phyloP scores from a whole-genome alignment of 768 basidiomycete species.

The Leccinum imitatum region DNA sequence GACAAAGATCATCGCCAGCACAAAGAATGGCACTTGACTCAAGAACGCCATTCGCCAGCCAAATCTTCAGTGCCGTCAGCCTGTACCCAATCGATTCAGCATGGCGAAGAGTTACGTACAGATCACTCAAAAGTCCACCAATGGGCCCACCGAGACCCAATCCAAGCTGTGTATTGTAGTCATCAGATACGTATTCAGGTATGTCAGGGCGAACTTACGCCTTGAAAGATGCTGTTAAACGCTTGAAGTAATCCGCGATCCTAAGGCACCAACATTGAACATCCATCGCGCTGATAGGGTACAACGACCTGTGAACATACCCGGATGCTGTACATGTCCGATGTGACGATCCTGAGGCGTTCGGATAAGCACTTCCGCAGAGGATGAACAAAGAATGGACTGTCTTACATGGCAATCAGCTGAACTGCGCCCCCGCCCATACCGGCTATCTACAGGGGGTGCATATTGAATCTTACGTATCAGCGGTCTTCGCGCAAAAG shows the following conservation, averaged over 20 bases:
- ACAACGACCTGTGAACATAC: slow-evolving; percentile 3
- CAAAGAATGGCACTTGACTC: slow-evolving; percentile 65
- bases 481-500: neutral
- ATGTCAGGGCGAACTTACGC: slow-evolving; percentile 9
- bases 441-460: slow-evolving; percentile 18
- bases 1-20: slow-evolving; percentile 47
- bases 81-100: neutral
- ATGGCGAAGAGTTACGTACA: slow-evolving; percentile 8
- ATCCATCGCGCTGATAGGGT: neutral
- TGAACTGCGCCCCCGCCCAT: slow-evolving; percentile 23
- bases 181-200: neutral
- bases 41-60: slow-evolving; percentile 75
- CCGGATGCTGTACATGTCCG: slow-evolving; percentile 22
- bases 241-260: slow-evolving; percentile 38
- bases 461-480: neutral
- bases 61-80: slow-evolving; percentile 32
- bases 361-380: neutral
- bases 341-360: slow-evolving; percentile 20
- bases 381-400: neutral
- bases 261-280: neutral
- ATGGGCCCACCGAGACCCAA: slow-evolving; percentile 26
- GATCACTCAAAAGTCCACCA: slow-evolving; percentile 21
- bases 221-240: slow-evolving; percentile 36
- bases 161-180: slow-evolving; percentile 15
- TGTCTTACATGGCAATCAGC: slow-evolving; percentile 21